These are phyloP conservation scores for Talaromyces sp. DNA, from an alignment of 2,329 filamentous ascomycete genomes.

Conservation along the genomic window DNA sequence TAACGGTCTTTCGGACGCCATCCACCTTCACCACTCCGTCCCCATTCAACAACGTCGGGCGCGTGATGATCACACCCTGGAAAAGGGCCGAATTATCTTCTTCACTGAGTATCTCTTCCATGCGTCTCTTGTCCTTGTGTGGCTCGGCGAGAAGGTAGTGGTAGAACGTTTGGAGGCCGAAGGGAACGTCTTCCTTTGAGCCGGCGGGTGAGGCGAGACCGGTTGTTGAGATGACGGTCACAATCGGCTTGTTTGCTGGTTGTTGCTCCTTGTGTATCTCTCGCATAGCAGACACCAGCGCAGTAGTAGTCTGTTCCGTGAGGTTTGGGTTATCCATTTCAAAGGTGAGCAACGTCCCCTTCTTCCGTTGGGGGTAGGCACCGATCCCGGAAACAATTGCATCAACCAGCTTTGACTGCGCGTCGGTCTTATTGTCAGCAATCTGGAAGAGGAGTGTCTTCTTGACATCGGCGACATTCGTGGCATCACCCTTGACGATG, in stretches of 20 bases:
- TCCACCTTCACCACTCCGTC: constrained; percentile 26
- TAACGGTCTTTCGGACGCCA: constrained; percentile 24
- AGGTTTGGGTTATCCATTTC: constrained; percentile 34
- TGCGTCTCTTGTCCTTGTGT: constrained; percentile 38
- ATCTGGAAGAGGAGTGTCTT: constrained; percentile 31
- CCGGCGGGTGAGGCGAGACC: constrained; percentile 25
- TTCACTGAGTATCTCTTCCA: constrained; percentile 29
- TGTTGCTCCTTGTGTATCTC: constrained; percentile 23
- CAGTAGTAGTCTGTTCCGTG: constrained; percentile 31
- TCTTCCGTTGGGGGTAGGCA: constrained; percentile 27
- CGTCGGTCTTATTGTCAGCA: constrained; percentile 19
- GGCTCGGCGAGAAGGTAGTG: constrained; percentile 29
- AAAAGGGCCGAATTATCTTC: constrained; percentile 21
- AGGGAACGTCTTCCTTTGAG: constrained; percentile 29
- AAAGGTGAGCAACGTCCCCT: constrained; percentile 24
- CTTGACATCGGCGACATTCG: constrained; percentile 41
- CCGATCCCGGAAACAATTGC: constrained; percentile 50
- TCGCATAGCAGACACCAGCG: constrained; percentile 26
- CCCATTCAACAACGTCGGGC: constrained; percentile 34
- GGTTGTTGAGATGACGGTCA: constrained; percentile 34
- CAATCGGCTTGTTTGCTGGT: constrained; percentile 22
- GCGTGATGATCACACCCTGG: constrained; percentile 28
- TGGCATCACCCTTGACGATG: constrained; percentile 48
- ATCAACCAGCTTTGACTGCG: constrained; percentile 31
- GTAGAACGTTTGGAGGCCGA: constrained; percentile 33